phyloP scores from a whole-genome alignment of 257 asterid genomes.

The Salvia miltiorrhiza region DNA sequence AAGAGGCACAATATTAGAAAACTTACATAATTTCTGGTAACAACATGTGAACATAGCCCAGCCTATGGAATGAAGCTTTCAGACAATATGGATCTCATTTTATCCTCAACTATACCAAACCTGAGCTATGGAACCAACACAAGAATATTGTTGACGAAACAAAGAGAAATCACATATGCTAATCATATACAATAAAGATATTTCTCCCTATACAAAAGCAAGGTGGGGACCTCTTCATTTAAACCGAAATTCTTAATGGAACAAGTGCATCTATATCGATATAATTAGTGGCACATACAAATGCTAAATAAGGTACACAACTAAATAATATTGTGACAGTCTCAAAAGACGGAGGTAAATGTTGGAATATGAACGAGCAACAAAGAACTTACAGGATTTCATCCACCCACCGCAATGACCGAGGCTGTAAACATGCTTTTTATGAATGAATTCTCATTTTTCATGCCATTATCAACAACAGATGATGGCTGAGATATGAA shows the following conservation, averaged over 20 bases:
- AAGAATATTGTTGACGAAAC: conserved; percentile 35
- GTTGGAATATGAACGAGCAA: not conserved
- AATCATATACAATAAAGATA: not conserved
- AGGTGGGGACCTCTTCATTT: conserved; percentile 4
- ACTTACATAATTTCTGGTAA: conserved; percentile 70
- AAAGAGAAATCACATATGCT: conserved; percentile 17
- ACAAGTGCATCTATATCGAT: not conserved
- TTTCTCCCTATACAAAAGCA: conserved; percentile 9
- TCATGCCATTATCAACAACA: conserved; percentile 54
- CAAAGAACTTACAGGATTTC: conserved; percentile 81
- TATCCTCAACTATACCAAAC: conserved; percentile 86
- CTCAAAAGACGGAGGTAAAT: not conserved
- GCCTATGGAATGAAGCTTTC: conserved; percentile 69
- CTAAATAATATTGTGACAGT: not conserved
- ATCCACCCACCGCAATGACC: conserved; percentile 75
- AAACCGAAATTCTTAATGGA: not conserved
- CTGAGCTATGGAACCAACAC: conserved; percentile 90
- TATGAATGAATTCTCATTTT: conserved; percentile 33
- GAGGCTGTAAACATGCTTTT: conserved; percentile 61
- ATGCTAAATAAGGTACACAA: not conserved
- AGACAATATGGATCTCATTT: conserved; percentile 53
- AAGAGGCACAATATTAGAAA: not conserved
- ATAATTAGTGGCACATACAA: not conserved
- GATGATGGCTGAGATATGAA: conserved; percentile 37
- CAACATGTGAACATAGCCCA: conserved; percentile 65